Conservation (phyloP, 78 protist species). For the Dictyostelium brefeldianum region DNA sequence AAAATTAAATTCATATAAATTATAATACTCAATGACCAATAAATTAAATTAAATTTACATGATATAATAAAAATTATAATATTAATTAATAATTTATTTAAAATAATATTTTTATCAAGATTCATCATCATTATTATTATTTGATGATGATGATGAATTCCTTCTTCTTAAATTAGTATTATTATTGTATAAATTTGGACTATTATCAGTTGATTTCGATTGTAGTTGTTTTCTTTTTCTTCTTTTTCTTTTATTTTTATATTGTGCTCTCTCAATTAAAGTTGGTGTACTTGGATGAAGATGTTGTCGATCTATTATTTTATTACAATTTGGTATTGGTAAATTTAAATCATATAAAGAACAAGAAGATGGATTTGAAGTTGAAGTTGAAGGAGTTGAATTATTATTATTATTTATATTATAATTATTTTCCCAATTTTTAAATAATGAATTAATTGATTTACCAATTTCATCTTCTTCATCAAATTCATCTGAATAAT, state of each 20-base stretch:
- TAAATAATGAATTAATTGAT: neutral
- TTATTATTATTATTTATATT: slow-evolving; percentile 2
- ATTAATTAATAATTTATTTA: too few species aligned
- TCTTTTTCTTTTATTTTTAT: neutral
- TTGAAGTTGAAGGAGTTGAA: too few species aligned
- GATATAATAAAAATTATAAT: too few species aligned
- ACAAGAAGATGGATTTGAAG: too few species aligned
- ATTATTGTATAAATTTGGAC: neutral
- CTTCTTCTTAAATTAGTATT: neutral
- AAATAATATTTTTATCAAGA: neutral
- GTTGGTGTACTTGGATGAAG: neutral
- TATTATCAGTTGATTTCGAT: neutral
- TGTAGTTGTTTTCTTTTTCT: neutral
- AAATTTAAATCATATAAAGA: neutral
- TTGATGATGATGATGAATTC: neutral
- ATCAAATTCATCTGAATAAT: neutral
- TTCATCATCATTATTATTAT: slow-evolving; percentile 9
- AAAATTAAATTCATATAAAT: too few species aligned
- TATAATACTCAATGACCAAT: too few species aligned
- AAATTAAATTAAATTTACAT: too few species aligned
- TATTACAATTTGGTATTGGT: neutral
- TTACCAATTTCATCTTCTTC: neutral
- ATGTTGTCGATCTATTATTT: too few species aligned
- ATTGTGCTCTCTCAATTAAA: neutral
- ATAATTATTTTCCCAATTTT: neutral